These are phyloP conservation scores for Penicillium coffeae DNA, from an alignment of 495 filamentous ascomycete genomes.

Conservation along the genomic window DNA sequence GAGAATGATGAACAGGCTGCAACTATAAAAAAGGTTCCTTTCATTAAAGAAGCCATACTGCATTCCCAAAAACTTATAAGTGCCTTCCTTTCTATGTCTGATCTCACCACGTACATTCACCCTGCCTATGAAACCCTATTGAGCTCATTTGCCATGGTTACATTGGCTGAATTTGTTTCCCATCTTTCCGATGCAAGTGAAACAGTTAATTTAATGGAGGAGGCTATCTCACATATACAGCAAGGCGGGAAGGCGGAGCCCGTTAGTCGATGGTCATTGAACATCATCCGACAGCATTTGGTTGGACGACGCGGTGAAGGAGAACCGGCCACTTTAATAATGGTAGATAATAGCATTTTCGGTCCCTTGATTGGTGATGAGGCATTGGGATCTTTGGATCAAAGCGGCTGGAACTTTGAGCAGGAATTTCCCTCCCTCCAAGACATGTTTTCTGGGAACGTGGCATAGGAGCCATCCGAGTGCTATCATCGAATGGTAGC, in stretches of 20 bases:
- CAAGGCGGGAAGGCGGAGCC: constrained; percentile 17
- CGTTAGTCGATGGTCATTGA: constrained; percentile 17
- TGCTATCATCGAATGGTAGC: too few species aligned
- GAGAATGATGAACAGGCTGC: neutral
- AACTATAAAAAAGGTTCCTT: neutral
- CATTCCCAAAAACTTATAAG: constrained; percentile 4
- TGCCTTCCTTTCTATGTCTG: constrained; percentile 13
- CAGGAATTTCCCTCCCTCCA: constrained; percentile 19
- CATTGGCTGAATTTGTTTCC: constrained; percentile 11
- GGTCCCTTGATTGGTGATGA: neutral
- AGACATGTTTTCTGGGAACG: constrained; percentile 17
- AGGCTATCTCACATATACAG: constrained; percentile 17
- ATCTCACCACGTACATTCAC: constrained; percentile 15
- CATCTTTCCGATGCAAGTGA: constrained; percentile 4
- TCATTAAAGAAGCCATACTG: constrained; percentile 9
- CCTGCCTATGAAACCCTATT: constrained; percentile 16
- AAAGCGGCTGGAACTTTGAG: constrained; percentile 5
- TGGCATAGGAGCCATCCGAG: neutral
- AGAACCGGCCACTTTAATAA: too few species aligned
- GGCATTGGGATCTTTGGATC: constrained; percentile 6
- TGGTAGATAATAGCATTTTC: too few species aligned
- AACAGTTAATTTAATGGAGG: constrained; percentile 9
- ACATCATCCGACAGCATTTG: constrained; percentile 15
- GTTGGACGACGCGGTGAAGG: neutral
- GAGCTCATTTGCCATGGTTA: constrained; percentile 18